A percentile compares a stretch with the other conserved stretches of the same genome.
These are phyloP conservation scores for Kuraishia ogatae DNA, from an alignment of 805 yeast genomes.

Conservation along the genomic window DNA sequence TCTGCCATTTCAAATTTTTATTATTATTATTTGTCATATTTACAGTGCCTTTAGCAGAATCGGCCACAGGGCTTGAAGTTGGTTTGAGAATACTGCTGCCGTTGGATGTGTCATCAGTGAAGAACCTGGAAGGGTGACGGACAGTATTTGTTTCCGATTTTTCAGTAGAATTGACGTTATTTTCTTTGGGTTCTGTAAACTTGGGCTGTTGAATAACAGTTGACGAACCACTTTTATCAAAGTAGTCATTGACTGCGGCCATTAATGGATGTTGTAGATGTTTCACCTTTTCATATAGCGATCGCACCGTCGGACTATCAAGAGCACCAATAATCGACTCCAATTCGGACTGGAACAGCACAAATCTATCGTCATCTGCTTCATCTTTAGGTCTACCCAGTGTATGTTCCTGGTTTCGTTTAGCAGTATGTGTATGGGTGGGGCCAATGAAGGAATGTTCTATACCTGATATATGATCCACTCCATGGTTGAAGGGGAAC, in stretches of 20 bases:
- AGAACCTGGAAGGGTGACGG: neutral
- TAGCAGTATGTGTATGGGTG: neutral
- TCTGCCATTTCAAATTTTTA: slow-evolving; percentile 10
- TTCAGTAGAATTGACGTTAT: too few relatives aligned
- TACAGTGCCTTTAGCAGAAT: neutral
- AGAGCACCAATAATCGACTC: slow-evolving; percentile 27
- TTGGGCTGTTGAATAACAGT: too few relatives aligned
- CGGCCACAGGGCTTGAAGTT: neutral
- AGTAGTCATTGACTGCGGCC: slow-evolving; percentile 30
- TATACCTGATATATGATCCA: too few relatives aligned
- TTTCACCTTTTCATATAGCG: slow-evolving; percentile 20
- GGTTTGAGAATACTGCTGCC: neutral
- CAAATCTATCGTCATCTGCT: slow-evolving; percentile 9
- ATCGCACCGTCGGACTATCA: slow-evolving; percentile 9
- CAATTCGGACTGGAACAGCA: slow-evolving; percentile 22
- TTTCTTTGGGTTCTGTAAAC: too few relatives aligned
- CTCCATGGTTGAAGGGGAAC: neutral
- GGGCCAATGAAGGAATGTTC: neutral
- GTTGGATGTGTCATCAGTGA: neutral
- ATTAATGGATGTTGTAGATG: slow-evolving; percentile 19
- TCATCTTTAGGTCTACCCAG: neutral
- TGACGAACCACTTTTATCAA: slow-evolving; percentile 18
- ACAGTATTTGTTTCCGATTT: too few relatives aligned
- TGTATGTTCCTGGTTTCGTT: too few relatives aligned
- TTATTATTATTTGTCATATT: neutral